phyloP scores from a whole-genome alignment of 192 early-diverging fungal species.

The Ambispora gerdemannii region DNA sequence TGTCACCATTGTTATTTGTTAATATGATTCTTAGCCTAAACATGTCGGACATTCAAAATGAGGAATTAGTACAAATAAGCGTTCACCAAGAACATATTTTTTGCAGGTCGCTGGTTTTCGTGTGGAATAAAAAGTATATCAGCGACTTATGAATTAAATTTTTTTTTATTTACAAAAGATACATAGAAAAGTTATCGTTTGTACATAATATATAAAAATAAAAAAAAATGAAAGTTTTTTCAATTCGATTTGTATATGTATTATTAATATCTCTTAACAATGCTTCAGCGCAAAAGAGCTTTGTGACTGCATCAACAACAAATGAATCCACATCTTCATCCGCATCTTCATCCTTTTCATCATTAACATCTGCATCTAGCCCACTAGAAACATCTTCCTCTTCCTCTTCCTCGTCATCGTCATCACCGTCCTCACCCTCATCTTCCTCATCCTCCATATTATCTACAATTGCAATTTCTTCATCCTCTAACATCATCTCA shows the following conservation, averaged over 20 bases:
- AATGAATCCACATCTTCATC: neutral
- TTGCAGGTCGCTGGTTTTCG: too few species aligned
- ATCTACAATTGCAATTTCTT: neutral
- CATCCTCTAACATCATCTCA: too few species aligned
- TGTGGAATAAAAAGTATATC: too few species aligned
- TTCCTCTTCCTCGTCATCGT: neutral
- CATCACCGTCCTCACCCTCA: neutral
- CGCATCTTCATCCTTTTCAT: neutral
- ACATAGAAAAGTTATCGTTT: slow-evolving; percentile 1
- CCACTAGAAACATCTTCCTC: neutral
- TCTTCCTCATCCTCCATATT: slow-evolving; percentile 7
- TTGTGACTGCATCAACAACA: neutral
- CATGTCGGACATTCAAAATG: too few species aligned
- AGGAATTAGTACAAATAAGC: too few species aligned
- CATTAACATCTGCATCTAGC: neutral
- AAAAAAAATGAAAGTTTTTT: slow-evolving; percentile 5
- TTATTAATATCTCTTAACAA: neutral
- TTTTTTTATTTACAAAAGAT: neutral
- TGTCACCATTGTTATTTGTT: too few species aligned
- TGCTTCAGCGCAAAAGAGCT: neutral
- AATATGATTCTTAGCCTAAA: too few species aligned
- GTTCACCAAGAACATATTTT: too few species aligned
- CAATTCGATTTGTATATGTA: neutral
- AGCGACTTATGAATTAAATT: neutral
- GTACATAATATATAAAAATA: neutral